Base-by-base conservation (phyloP, 345 rosid genomes). In the Moricandia arvensis region DNA sequence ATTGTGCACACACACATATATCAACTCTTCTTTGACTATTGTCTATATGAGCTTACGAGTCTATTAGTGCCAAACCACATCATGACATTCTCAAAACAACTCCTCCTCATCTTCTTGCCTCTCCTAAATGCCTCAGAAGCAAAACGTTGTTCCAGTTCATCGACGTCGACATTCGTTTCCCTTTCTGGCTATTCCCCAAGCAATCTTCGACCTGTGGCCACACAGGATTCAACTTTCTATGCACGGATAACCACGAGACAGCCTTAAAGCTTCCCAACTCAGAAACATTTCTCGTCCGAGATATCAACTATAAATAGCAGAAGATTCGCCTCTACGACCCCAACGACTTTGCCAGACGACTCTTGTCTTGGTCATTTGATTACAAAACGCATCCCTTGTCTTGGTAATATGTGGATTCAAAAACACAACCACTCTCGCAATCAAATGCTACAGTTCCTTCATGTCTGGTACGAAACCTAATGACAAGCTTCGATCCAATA, bases 211-310 rank as follows among this genome's bases (percentile, higher is more conserved):
- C 70, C 47, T 88, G 97, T 34, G 87, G 90, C 18, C 75, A 79
- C 76, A 87, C 85, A 5, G 93, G 89, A 10, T 88, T 89, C 80
- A 47, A 76, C 67, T 84, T 91, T 0, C 34, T 72, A 4, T 91
- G 97, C 86, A 74, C 51, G 1, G 41, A 21, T 17, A 73, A n/a
- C 2, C 57, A 76, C 2, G 15, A 21, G 15, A 80, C 89, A 21
- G 29, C 71, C 15, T 73, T 93, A 5, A 68, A 68, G 3, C 89
- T 93, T 71, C 92, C 93, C 0, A 7, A 37, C 3, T 79, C 92
- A 0, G 86, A 75, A 13, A 47, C 81, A 8, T 85, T 87, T 66
- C 64, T 85, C 0, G 90, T 93, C 35, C 88, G 79, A 1, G 57
- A 47, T 13, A 84, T 93, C 74, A 59, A 82, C 31, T 89, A 85